phyloP scores from a whole-genome alignment of 2,329 filamentous ascomycete genomes.

The Aspergillus japonicus region DNA sequence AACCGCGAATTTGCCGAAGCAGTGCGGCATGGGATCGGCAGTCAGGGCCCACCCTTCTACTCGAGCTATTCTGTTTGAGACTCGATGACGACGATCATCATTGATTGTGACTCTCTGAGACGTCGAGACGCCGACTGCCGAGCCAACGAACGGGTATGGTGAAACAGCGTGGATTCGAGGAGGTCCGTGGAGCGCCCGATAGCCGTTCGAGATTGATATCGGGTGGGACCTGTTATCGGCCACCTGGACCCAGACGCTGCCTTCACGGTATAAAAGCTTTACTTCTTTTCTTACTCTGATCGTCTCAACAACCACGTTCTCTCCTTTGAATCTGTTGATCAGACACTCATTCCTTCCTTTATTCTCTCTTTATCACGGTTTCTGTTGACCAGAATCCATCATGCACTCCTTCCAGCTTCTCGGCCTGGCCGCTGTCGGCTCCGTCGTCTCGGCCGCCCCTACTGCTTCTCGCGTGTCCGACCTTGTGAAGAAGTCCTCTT shows the following conservation, averaged over 20 bases:
- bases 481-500: conserved; percentile 4
- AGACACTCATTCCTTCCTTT: conserved; percentile 2
- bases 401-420: conserved; percentile 8
- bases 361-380: background rate
- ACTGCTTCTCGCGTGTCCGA: conserved; percentile 3
- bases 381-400: conserved; percentile 6
- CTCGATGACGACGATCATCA: background rate
- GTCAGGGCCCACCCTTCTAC: background rate
- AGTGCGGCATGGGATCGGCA: background rate
- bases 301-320: conserved; percentile 3
- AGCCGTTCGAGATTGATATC: conserved; percentile 7
- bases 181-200: background rate
- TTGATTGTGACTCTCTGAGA: background rate
- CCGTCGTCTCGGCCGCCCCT: conserved; percentile 2
- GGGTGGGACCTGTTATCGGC: background rate
- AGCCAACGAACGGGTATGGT: background rate
- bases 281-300: background rate
- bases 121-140: background rate
- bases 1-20: background rate
- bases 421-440: conserved; percentile 5
- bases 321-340: conserved; percentile 3
- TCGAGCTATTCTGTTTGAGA: background rate
- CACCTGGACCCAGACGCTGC: background rate
- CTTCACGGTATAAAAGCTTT: background rate
- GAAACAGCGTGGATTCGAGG: background rate